Evolutionary conservation across 2,329 filamentous ascomycete species (phyloP), one percentile per base, ranked within the genome.

Genomic region (Claviceps sorghi): DNA sequence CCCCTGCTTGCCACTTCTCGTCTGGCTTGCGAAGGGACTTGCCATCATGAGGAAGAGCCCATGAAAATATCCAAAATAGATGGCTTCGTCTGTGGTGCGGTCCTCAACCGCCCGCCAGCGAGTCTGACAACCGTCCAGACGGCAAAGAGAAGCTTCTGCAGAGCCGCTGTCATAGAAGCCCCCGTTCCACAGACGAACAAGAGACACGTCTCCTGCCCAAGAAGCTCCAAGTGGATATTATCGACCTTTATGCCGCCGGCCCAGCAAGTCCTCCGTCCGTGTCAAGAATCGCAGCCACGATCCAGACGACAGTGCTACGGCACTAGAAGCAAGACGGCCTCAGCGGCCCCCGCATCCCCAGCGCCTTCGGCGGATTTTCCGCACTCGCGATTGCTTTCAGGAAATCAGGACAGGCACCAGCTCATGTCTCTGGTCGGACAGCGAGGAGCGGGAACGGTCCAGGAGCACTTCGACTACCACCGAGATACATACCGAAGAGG

Each of bases 51-150:
- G 65, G 70, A 73, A 69, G 69, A 72, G 67, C 77, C 71, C 75
- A 81, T 81, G 78, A 80, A 74, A 76, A 69, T 74, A 69, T 68
- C 72, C 61, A 74, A 74, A 75, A 72, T 79, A 68, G 75, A 80
- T 68, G 69, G 76, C 71, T 76, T 75, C 71, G 73, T 77, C 71
- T 77, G 73, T 69, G 71, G 73, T 71, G 73, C 75, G 64, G 72
- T 77, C 66, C 68, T 76, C 60, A 69, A 67, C 66, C 69, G 69
- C 65, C 67, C 68, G 57, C 66, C 67, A 59, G 58, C 61, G 52
- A 59, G 59, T 52, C 55, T 62, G 52, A 59, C 56, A 46, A 55
- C 38, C 46, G 44, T 53, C 43, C 54, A 49, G 26, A 54, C 60
- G 50, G 57, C 59, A 48, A 55, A 55, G 50, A 64, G 59, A 49